phyloP scores from a whole-genome alignment of 202 grass and related monocot genomes.

The Setaria italica region DNA sequence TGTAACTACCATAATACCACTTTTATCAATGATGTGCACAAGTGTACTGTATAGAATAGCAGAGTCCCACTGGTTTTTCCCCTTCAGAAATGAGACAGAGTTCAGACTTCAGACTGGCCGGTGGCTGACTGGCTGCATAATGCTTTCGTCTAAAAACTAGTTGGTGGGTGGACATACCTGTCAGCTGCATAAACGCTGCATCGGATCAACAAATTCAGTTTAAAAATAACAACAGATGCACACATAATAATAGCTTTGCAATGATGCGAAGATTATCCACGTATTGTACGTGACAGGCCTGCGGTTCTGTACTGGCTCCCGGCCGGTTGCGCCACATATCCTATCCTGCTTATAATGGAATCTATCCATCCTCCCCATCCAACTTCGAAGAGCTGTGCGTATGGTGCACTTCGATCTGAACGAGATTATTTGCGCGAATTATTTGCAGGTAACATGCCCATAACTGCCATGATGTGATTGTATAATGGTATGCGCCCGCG shows the following conservation, averaged over 20 bases:
- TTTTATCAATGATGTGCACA: background rate
- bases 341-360: background rate
- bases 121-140: background rate
- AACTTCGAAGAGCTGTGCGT: background rate
- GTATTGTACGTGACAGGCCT: background rate
- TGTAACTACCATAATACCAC: background rate
- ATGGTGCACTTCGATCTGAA: background rate
- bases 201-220: background rate
- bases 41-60: background rate
- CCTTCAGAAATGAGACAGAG: background rate
- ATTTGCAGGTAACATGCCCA: conserved; percentile 35
- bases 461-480: conserved; percentile 29
- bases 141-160: background rate
- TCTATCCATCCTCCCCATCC: background rate
- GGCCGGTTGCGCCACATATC: background rate
- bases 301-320: background rate
- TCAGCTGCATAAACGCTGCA: background rate
- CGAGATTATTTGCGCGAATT: background rate
- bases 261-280: conserved; percentile 6
- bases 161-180: background rate
- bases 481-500: conserved; percentile 13
- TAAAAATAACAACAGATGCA: background rate
- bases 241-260: background rate
- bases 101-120: background rate
- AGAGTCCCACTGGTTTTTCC: background rate